These are phyloP conservation scores for Saitozyma podzolica DNA, from an alignment of 768 basidiomycete genomes.

Conservation along the genomic window DNA sequence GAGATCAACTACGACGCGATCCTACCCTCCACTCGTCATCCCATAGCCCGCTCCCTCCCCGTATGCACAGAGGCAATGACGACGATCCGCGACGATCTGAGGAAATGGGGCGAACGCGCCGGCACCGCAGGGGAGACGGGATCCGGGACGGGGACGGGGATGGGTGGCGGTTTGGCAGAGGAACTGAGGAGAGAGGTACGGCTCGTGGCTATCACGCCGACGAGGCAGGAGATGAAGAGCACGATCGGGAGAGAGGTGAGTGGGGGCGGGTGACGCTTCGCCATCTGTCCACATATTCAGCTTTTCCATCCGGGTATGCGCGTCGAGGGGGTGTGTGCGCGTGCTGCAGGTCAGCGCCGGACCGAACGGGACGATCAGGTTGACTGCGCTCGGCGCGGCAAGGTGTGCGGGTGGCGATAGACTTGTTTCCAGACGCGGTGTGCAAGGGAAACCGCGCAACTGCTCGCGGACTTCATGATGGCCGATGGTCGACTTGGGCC, in stretches of 20 bases:
- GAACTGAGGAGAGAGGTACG: constrained; percentile 28
- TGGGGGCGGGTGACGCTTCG: neutral
- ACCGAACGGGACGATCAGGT: too few relatives aligned
- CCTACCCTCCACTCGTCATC: constrained; percentile 20
- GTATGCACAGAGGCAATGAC: constrained; percentile 24
- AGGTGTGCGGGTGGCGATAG: too few relatives aligned
- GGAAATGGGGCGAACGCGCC: constrained; percentile 19
- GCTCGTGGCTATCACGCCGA: constrained; percentile 43
- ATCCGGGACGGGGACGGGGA: constrained; percentile 19
- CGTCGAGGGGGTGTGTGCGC: too few relatives aligned
- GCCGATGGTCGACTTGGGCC: too few relatives aligned
- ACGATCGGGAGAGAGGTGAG: constrained; percentile 43
- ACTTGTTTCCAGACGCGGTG: too few relatives aligned
- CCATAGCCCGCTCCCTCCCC: constrained; percentile 25
- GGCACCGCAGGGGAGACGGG: neutral
- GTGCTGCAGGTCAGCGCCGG: too few relatives aligned
- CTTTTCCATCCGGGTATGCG: too few relatives aligned
- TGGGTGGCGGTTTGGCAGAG: constrained; percentile 15
- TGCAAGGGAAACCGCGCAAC: too few relatives aligned
- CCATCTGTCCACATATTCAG: neutral
- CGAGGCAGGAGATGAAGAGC: constrained; percentile 32
- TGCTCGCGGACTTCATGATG: too few relatives aligned
- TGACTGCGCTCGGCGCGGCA: too few relatives aligned
- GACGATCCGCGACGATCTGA: constrained; percentile 21
- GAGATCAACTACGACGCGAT: constrained; percentile 43